Percentiles rank a stretch among this genome's conserved stretches.
phyloP scores from a whole-genome alignment of 202 grass and related monocot species.

The Dendrocalamus latiflorus region DNA sequence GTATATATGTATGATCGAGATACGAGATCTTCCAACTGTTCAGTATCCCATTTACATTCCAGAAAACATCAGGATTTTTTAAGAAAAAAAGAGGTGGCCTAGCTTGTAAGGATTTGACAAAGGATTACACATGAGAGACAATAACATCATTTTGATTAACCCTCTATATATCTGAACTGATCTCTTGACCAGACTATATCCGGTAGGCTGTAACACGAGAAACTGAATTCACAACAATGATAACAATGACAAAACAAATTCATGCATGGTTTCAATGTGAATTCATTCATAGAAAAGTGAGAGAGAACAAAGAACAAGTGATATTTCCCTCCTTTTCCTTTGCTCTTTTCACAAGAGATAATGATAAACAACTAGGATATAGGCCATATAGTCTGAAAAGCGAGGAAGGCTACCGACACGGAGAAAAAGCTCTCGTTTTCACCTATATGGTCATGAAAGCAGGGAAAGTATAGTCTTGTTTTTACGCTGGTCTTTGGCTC shows the following conservation, averaged over 20 bases:
- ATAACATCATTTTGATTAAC: not conserved
- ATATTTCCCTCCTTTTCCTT: constrained; percentile 35
- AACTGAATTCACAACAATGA: not conserved
- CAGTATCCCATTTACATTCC: not conserved
- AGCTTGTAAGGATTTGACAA: not conserved
- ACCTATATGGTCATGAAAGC: constrained; percentile 62
- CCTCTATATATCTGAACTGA: not conserved
- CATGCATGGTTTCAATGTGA: constrained; percentile 30
- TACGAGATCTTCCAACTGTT: not conserved
- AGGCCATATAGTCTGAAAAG: constrained; percentile 40
- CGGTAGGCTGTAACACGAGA: not conserved
- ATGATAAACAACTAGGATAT: constrained; percentile 31
- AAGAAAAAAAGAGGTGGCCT: not conserved
- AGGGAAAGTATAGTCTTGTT: constrained; percentile 76
- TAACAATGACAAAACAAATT: constrained; percentile 1
- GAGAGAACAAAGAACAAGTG: constrained; percentile 23
- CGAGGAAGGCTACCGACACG: constrained; percentile 33
- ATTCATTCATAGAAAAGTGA: constrained; percentile 29
- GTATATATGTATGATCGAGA: not conserved
- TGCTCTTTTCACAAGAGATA: constrained; percentile 43
- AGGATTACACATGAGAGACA: not conserved
- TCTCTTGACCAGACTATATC: constrained; percentile 5
- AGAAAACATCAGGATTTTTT: not conserved
- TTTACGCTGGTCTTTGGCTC: constrained; percentile 55
- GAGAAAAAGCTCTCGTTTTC: constrained; percentile 70